Evolutionary conservation across 202 grass and related monocot genomes (phyloP).

Genomic region (Musa balbisiana): DNA sequence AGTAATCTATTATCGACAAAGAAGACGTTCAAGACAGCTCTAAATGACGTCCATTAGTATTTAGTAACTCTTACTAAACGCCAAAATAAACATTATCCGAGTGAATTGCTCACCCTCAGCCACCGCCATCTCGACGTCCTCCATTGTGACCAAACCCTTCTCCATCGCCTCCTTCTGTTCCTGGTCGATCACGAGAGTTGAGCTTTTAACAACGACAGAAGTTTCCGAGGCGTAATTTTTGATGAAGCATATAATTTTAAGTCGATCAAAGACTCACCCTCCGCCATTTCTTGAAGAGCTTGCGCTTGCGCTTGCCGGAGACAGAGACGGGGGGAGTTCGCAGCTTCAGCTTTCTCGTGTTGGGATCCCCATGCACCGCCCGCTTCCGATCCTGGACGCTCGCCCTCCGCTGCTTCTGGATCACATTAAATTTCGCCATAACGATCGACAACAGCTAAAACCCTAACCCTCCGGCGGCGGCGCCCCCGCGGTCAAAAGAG

Average conservation of each 20-base stretch:
- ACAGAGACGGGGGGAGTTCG: constrained; percentile 35
- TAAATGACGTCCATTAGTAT: not conserved
- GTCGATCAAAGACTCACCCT: constrained; percentile 27
- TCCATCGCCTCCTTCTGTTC: constrained; percentile 71
- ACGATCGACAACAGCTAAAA: constrained; percentile 13
- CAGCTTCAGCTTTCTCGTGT: constrained; percentile 68
- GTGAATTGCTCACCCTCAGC: constrained; percentile 45
- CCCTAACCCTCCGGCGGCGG: constrained; percentile 2
- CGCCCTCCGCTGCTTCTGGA: constrained; percentile 62
- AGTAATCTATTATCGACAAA: not conserved
- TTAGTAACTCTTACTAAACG: not conserved
- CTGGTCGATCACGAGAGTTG: constrained; percentile 20
- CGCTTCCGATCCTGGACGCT: constrained; percentile 66
- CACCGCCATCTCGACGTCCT: constrained; percentile 67
- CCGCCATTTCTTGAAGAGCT: constrained; percentile 50
- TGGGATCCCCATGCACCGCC: constrained; percentile 58
- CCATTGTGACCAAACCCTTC: constrained; percentile 81
- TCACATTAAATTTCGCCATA: constrained; percentile 87
- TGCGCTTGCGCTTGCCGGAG: constrained; percentile 95
- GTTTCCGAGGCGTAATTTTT: not conserved
- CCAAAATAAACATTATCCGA: not conserved
- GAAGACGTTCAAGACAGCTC: not conserved
- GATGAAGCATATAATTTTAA: not conserved
- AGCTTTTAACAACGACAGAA: not conserved
- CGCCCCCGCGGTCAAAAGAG: not conserved